Base-by-base conservation (phyloP, 106 monocot genomes). In the Alisma plantagoaquatica region DNA sequence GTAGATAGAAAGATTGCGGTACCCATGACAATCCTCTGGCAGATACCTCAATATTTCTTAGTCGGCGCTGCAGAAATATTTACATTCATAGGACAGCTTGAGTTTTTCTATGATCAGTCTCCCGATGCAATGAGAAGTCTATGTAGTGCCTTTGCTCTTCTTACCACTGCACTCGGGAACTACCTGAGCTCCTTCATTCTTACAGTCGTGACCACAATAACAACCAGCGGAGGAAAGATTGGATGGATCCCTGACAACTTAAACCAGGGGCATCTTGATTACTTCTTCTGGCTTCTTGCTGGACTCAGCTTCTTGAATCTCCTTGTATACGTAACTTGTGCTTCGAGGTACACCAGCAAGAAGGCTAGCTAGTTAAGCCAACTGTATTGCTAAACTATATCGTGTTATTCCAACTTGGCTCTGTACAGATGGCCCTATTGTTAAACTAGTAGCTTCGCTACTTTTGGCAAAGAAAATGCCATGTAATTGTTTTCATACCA, bases 111-210 rank as follows among this genome's bases (percentile, higher is more conserved):
- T 27, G 69, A 69, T 18, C 60, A 69, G 43, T 69, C 69, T 18
- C 69, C 69, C 4, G 69, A 69, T 33, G 69, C 69, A 16, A 69
- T 69, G 69, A 60, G 69, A 53, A 69, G 69, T 21, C 31, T 69
- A 4, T 69, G 69, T 44, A 60, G 59, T 7, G 69, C 69, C 17
- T 31, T 60, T 11, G 2, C 59, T 0, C 60, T 69, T 43, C 51
- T 69, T 26, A 60, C 69, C 30, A 69, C 69, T 27, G 69, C 69
- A 21, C 52, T 69, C n/a, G 69, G 69, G 24, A 69, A 69, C 44
- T 69, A 69, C 33, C 33, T 69, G 50, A 69, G 69, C 32, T 60
- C 69, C 18, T 69, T 69, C 45, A 69, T 69, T 23, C 60, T 69
- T 4, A 60, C 60, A 0, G 44, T 69, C 9, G 69, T 69, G 3